phyloP scores from a whole-genome alignment of 2,329 filamentous ascomycete species.

The Hypoxylon sp. region DNA sequence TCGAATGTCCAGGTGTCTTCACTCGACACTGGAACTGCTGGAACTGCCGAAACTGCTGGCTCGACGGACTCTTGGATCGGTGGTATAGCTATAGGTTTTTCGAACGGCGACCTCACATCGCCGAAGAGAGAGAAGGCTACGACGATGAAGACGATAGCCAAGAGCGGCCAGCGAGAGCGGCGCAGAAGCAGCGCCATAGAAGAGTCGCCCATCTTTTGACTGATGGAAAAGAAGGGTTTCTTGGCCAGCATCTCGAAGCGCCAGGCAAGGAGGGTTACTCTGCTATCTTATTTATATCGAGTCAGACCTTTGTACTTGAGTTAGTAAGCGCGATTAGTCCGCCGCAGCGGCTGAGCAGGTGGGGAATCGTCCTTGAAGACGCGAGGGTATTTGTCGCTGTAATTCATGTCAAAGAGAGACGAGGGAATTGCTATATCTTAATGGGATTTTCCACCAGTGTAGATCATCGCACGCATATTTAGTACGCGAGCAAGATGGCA shows the following conservation, averaged over 20 bases:
- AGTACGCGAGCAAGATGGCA: constrained; percentile 2
- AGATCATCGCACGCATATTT: constrained; percentile 3
- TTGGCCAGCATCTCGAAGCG: constrained; percentile 24
- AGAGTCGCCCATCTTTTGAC: constrained; percentile 24
- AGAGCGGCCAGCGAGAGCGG: constrained; percentile 27
- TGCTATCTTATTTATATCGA: too few species aligned
- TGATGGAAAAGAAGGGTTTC: constrained; percentile 20
- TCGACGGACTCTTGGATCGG: constrained; percentile 2
- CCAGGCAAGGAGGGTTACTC: neutral
- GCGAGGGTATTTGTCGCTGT: constrained; percentile 3
- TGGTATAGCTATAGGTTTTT: constrained; percentile 1
- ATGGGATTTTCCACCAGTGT: constrained; percentile 11
- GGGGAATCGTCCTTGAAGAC: constrained; percentile 10
- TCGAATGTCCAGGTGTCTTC: constrained; percentile 32
- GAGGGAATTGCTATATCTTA: constrained; percentile 15
- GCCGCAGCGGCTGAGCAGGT: constrained; percentile 8
- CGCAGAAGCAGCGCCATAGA: constrained; percentile 24
- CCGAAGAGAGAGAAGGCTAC: constrained; percentile 16
- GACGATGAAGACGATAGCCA: constrained; percentile 20
- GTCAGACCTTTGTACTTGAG: neutral
- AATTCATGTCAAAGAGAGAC: constrained; percentile 3
- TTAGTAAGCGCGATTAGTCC: neutral
- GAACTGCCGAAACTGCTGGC: neutral
- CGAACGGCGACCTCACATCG: constrained; percentile 12
- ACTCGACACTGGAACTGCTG: neutral